phyloP scores from a whole-genome alignment of 257 asterid genomes.

The Anisodus tanguticus region DNA sequence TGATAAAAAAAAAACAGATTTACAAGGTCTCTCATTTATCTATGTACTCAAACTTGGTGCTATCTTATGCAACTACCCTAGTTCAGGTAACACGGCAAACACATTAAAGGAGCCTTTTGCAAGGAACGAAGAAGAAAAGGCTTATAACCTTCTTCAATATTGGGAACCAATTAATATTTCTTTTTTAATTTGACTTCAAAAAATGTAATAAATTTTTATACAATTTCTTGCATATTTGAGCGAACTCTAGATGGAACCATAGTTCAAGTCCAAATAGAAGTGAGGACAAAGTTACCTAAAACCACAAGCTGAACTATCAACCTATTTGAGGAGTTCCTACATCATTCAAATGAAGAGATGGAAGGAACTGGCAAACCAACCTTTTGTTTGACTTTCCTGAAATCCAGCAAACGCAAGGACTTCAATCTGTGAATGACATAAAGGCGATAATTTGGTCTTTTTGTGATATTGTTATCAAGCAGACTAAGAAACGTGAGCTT shows the following conservation, averaged over 20 bases:
- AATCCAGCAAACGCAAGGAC: conserved; percentile 81
- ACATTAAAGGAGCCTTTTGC: neutral
- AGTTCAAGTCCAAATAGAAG: neutral
- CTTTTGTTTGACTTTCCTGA: conserved; percentile 93
- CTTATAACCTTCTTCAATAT: neutral
- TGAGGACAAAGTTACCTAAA: neutral
- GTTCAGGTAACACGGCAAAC: neutral
- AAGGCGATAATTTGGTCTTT: conserved; percentile 94
- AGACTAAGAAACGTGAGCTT: conserved; percentile 91
- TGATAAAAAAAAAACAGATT: neutral
- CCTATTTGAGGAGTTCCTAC: conserved; percentile 28
- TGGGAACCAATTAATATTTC: neutral
- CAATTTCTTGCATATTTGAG: neutral
- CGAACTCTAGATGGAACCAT: neutral
- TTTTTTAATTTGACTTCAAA: neutral
- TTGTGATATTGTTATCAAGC: conserved; percentile 90
- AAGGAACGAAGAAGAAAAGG: neutral
- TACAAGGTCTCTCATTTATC: conserved; percentile 5
- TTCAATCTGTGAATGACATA: conserved; percentile 95
- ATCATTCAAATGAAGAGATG: neutral
- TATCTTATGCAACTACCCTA: neutral
- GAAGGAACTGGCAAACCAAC: conserved; percentile 46
- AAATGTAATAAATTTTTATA: neutral
- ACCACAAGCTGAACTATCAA: neutral
- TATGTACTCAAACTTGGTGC: neutral